Conservation (phyloP, 257 asterid genomes). For the Craterostigma plantagineum region DNA sequence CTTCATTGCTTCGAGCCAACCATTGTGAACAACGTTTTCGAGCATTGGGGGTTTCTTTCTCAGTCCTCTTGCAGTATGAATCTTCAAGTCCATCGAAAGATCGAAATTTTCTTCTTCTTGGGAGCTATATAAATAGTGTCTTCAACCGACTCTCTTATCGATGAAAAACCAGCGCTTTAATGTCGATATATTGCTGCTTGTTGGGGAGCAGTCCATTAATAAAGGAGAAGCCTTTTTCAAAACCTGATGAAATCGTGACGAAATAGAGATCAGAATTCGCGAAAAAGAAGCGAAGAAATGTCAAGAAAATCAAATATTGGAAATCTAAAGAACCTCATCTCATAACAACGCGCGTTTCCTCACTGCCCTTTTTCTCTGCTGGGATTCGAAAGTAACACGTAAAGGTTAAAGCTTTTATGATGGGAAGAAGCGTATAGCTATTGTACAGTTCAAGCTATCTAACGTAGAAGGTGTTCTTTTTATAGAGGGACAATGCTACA, state of each 20-base stretch:
- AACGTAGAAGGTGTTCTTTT: too few species aligned
- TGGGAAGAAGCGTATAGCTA: too few species aligned
- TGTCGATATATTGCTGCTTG: conserved; percentile 42
- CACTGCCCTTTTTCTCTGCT: too few species aligned
- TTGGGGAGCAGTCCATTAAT: conserved; percentile 51
- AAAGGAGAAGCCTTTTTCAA: conserved; percentile 12
- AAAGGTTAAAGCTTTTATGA: too few species aligned
- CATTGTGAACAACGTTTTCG: conserved; percentile 67
- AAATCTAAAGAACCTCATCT: too few species aligned
- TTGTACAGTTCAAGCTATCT: too few species aligned
- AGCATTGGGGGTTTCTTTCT: conserved; percentile 58
- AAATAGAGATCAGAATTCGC: too few species aligned
- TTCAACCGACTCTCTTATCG: conserved; percentile 61
- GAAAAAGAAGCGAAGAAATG: too few species aligned
- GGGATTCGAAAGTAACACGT: too few species aligned
- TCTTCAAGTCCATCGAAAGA: conserved; percentile 43
- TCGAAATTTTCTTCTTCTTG: conserved; percentile 1
- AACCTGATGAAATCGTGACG: conserved; percentile 17
- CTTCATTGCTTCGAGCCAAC: conserved; percentile 87
- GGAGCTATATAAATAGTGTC: not conserved
- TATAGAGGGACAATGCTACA: too few species aligned
- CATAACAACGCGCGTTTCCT: too few species aligned
- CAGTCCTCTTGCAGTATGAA: conserved; percentile 16
- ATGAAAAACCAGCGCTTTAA: conserved; percentile 71
- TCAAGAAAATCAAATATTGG: too few species aligned